Base-by-base conservation (phyloP, 2,329 filamentous ascomycete genomes). In the Exutisphaerella laricina region DNA sequence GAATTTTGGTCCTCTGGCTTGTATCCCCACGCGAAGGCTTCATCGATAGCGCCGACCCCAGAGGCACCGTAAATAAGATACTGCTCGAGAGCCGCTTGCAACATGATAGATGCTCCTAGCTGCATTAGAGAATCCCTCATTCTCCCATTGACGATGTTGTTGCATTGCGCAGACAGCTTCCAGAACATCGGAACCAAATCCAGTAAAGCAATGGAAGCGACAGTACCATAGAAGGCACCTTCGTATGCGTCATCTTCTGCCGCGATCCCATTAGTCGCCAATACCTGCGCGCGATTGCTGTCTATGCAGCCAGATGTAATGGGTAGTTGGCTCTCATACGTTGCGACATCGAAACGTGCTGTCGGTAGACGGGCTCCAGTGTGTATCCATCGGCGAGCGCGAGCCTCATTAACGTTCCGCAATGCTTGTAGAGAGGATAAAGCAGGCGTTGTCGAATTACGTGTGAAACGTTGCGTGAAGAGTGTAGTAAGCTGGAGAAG, bases 11-110 rank as follows among this genome's bases (percentile, higher is more conserved):
- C 10, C 7, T 36, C 22, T 12, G 8, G 9, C 28, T 64, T 61
- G 38, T 58, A 64, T 9, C 67, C 68, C 65, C 71, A 75, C 1
- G 68, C 61, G 49, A 73, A 74, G 3, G 70, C 66, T 21, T 70
- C 64, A 18, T 65, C 58, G 16, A 72, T 60, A 2, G 61, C 47
- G 16, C 70, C 64, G 3, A 54, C 42, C 1, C 62, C 59, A n/a
- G 57, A 57, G 4, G 56, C 58, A 5, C 66, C 67, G 39, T 62
- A 66, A 4, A 66, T 49, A 3, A 68, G 53, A 39, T 69, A 69
- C 43, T 74, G 70, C 56, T 78, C 74, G 3, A 75, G 48, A 6
- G 65, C 66, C 25, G 72, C 68, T 45, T 77, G 72, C 6, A 72
- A 53, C 65, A 77, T 72, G 44, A 73, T 72, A 12, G 67, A 62